These are phyloP conservation scores for Malassezia globosa DNA, from an alignment of 1,284 basidiomycete genomes.

Conservation along the genomic window DNA sequence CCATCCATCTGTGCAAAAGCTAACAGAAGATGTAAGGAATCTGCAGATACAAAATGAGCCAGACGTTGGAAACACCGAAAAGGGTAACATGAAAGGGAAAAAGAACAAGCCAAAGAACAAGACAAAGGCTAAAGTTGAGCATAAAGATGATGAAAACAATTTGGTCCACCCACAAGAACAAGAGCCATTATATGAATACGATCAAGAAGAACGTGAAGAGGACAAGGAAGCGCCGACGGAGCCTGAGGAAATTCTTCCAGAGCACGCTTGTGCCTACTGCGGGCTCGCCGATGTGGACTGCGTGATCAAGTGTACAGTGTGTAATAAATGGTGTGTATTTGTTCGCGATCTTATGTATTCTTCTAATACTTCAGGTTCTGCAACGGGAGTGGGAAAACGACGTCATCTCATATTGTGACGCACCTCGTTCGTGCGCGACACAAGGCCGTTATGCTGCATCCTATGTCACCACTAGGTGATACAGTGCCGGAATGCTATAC, in stretches of 20 bases:
- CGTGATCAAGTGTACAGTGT: constrained; percentile 90
- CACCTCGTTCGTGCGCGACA: constrained; percentile 98
- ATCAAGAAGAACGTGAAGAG: neutral
- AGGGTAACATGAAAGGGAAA: no score
- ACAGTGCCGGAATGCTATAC: constrained; percentile 92
- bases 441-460: constrained; percentile 93
- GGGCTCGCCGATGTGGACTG: constrained; percentile 96
- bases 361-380: constrained; percentile 63
- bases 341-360: neutral
- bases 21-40: no score
- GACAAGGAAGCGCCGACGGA: constrained; percentile 55
- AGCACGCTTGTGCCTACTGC: constrained; percentile 57
- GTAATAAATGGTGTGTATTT: constrained; percentile 60
- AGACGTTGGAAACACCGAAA: no score
- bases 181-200: neutral
- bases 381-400: constrained; percentile 96
- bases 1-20: no score
- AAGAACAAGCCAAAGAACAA: no score
- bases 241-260: constrained; percentile 55
- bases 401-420: constrained; percentile 88
- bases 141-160: no score
- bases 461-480: constrained; percentile 87
- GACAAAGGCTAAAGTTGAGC: no score
- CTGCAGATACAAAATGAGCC: no score
- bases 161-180: no score